Conservation (phyloP, 23 red algal genomes). For the Chondrus crispus region DNA sequence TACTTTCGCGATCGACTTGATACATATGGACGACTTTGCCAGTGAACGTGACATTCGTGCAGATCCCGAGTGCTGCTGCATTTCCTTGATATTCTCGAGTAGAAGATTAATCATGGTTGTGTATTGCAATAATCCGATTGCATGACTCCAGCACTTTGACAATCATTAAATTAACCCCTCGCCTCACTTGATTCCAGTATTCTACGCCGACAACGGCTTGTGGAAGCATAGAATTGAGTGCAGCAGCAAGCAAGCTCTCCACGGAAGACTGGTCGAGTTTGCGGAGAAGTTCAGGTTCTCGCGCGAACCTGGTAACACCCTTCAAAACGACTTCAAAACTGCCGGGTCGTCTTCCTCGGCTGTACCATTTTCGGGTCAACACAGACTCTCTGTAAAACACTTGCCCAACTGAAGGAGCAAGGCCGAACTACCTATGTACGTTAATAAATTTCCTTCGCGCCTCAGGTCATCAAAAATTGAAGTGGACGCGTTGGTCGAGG, state of each 20-base stretch:
- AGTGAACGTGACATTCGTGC: not conserved
- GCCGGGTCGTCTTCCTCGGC: slow-evolving; percentile 28
- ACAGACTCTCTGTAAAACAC: slow-evolving; percentile 44
- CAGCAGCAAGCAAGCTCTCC: slow-evolving; percentile 38
- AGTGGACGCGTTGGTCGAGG: no score
- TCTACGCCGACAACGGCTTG: slow-evolving; percentile 35
- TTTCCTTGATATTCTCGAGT: slow-evolving; percentile 29
- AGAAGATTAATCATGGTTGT: slow-evolving; percentile 64
- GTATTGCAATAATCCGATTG: slow-evolving; percentile 48
- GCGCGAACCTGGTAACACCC: slow-evolving; percentile 38
- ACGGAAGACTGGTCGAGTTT: slow-evolving; percentile 34
- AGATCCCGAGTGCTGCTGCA: slow-evolving; percentile 3
- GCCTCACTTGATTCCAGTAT: slow-evolving; percentile 62
- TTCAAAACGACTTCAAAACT: slow-evolving; percentile 53
- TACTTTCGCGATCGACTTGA: slow-evolving; percentile 68
- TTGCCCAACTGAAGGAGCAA: slow-evolving; percentile 36
- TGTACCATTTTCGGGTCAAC: slow-evolving; percentile 17
- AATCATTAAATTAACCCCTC: slow-evolving; percentile 63
- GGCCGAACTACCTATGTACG: not conserved
- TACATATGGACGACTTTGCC: slow-evolving; percentile 58
- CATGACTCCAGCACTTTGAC: slow-evolving; percentile 65
- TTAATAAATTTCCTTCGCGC: not conserved
- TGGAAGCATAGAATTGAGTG: slow-evolving; percentile 53
- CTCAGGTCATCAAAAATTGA: slow-evolving; percentile 55
- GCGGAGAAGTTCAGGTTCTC: slow-evolving; percentile 29